Conservation (phyloP, 371 early-diverging fungal species). For the Circinella minor region DNA sequence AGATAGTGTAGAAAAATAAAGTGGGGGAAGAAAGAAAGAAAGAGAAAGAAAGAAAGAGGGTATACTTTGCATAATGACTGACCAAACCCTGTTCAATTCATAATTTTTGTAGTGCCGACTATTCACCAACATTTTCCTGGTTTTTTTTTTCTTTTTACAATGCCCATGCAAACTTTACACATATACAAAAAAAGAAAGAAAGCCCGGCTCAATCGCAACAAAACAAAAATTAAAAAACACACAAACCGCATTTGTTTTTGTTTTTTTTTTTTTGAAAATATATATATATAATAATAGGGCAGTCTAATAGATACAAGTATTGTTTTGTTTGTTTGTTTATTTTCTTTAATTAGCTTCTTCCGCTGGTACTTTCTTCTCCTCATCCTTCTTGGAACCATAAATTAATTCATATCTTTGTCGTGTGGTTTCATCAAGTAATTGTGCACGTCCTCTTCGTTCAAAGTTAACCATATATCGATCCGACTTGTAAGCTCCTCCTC, state of each 20-base stretch:
- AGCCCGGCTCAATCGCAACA: no score
- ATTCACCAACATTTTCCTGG: no score
- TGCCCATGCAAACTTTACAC: no score
- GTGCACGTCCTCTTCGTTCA: slow-evolving; percentile 57
- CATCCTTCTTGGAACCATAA: slow-evolving; percentile 38
- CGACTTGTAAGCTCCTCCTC: slow-evolving; percentile 56
- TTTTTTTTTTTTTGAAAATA: no score
- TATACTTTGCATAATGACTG: neutral
- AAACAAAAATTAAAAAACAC: no score
- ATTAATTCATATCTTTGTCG: slow-evolving; percentile 49
- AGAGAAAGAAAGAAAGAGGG: slow-evolving; percentile 8
- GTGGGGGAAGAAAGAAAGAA: slow-evolving; percentile 5
- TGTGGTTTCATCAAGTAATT: slow-evolving; percentile 44
- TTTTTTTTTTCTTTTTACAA: no score
- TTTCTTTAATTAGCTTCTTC: slow-evolving; percentile 4
- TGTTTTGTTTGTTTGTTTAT: neutral
- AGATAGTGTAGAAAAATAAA: neutral
- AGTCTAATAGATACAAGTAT: neutral
- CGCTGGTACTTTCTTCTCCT: neutral
- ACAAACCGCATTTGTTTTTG: no score
- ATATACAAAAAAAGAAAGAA: no score
- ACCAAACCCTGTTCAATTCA: neutral
- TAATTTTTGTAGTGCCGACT: neutral
- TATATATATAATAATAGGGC: neutral
- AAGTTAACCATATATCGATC: slow-evolving; percentile 59